phyloP scores from a whole-genome alignment of 495 filamentous ascomycete species.

The Tuber umbilicatum region DNA sequence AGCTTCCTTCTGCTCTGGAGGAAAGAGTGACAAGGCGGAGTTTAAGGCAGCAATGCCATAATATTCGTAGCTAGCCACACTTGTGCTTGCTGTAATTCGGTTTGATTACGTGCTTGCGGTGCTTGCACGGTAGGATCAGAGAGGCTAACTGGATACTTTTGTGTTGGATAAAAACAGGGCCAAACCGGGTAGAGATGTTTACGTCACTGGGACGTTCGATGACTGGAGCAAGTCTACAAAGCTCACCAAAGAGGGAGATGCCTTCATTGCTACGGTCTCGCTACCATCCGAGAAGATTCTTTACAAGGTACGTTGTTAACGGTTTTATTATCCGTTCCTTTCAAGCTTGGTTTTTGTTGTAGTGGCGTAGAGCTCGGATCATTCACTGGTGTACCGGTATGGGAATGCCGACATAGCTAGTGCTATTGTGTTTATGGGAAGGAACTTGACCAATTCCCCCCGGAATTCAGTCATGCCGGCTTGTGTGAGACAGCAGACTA shows the following conservation, averaged over 20 bases:
- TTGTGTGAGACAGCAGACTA: background rate
- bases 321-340: slow-evolving; percentile 2
- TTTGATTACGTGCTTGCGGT: slow-evolving; percentile 19
- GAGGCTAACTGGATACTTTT: slow-evolving; percentile 24
- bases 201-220: slow-evolving; percentile 94
- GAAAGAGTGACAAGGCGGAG: background rate
- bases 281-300: slow-evolving; percentile 65
- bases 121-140: slow-evolving; percentile 4
- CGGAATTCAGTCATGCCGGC: background rate
- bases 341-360: slow-evolving; percentile 1
- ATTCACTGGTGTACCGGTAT: background rate
- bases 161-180: slow-evolving; percentile 23
- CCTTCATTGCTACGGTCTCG: slow-evolving; percentile 70
- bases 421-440: background rate
- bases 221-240: slow-evolving; percentile 80
- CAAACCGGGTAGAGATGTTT: slow-evolving; percentile 57
- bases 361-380: background rate
- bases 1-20: background rate
- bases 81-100: slow-evolving; percentile 15
- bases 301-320: slow-evolving; percentile 53
- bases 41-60: slow-evolving; percentile 2
- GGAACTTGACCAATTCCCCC: slow-evolving; percentile 3
- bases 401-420: background rate
- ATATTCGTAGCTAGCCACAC: background rate
- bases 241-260: slow-evolving; percentile 62